phyloP scores from a whole-genome alignment of 2,329 filamentous ascomycete genomes.

The Incumbomyces delicatus region DNA sequence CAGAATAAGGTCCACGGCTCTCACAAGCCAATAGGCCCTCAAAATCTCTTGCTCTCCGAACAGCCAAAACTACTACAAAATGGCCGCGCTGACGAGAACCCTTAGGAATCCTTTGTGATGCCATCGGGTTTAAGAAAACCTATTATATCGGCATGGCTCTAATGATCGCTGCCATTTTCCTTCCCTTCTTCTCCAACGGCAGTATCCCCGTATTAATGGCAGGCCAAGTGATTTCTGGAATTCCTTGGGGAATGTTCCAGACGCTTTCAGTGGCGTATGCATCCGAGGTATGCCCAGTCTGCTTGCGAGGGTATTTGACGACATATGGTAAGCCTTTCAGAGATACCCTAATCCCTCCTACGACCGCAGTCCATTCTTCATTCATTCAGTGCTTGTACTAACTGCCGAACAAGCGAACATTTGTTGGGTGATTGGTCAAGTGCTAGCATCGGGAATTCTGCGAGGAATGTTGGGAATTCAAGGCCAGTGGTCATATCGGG shows the following conservation, averaged over 20 bases:
- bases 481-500: constrained; percentile 1
- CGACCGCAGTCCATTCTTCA: no score
- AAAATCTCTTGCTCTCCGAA: no score
- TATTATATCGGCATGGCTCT: constrained; percentile 37
- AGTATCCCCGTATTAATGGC: constrained; percentile 37
- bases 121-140: constrained; percentile 42
- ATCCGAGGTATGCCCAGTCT: constrained; percentile 53
- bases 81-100: no score
- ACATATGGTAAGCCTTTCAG: constrained; percentile 31
- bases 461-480: constrained; percentile 3
- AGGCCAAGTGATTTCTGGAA: constrained; percentile 40
- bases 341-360: no score
- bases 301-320: constrained; percentile 48
- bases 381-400: constrained; percentile 20
- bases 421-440: constrained; percentile 53
- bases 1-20: no score
- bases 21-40: no score
- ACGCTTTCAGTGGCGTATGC: constrained; percentile 50
- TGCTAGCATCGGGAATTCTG: constrained; percentile 34
- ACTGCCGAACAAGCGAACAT: constrained; percentile 32
- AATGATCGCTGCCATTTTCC: constrained; percentile 38
- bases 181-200: constrained; percentile 40
- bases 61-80: no score
- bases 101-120: constrained; percentile 36
- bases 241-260: constrained; percentile 22